These are phyloP conservation scores for Ilyonectria mors-panacis DNA, from an alignment of 2,329 filamentous ascomycete genomes.

Conservation along the genomic window DNA sequence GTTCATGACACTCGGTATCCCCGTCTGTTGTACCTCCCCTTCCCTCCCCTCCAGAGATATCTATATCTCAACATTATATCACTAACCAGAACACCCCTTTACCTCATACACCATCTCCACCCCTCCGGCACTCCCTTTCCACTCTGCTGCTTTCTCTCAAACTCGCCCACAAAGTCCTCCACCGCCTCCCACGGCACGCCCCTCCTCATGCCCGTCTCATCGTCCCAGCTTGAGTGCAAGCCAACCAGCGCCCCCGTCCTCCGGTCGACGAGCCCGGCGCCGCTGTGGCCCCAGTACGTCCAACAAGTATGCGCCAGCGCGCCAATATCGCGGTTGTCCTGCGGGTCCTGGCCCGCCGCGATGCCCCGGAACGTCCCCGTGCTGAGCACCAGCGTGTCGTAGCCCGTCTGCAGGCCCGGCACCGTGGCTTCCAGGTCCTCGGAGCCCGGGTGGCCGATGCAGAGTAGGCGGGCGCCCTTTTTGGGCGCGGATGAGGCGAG, in stretches of 20 bases:
- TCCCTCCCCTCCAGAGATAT: neutral
- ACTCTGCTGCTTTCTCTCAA: conserved; percentile 28
- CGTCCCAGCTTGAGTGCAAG: conserved; percentile 69
- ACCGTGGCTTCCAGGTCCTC: conserved; percentile 60
- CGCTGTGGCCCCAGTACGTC: conserved; percentile 72
- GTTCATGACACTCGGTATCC: neutral
- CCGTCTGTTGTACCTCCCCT: neutral
- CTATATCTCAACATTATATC: no score
- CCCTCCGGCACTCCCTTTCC: conserved; percentile 16
- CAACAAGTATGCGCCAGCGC: conserved; percentile 67
- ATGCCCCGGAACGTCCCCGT: conserved; percentile 59
- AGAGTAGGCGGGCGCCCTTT: conserved; percentile 46
- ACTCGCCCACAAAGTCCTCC: conserved; percentile 53
- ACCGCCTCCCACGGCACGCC: conserved; percentile 63
- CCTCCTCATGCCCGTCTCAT: conserved; percentile 65
- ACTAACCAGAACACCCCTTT: neutral
- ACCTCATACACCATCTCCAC: conserved; percentile 33
- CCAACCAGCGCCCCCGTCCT: conserved; percentile 60
- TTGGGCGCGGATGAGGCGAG: conserved; percentile 37
- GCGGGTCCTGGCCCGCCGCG: conserved; percentile 56
- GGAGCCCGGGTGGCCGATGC: conserved; percentile 54
- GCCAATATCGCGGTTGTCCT: conserved; percentile 68
- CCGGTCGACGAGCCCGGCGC: conserved; percentile 62
- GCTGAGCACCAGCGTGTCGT: conserved; percentile 64
- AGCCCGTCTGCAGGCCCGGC: conserved; percentile 56